Evolutionary conservation across 192 early-diverging fungal species (phyloP).

Genomic region (Phycomyces nitens): DNA sequence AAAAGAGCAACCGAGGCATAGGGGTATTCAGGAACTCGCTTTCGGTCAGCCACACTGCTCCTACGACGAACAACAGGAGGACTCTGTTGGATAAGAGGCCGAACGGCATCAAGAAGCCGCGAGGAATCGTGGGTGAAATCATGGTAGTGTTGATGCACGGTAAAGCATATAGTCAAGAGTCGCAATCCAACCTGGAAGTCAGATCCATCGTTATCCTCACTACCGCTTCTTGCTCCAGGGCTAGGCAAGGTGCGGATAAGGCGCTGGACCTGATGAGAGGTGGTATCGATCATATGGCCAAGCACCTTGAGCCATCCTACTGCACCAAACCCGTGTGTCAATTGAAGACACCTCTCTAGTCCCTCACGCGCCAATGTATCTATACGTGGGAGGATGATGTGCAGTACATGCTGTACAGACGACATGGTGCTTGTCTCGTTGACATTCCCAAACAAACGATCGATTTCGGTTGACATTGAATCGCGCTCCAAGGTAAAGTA

Average conservation of each 20-base stretch:
- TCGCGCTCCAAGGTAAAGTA: slow-evolving; percentile 55
- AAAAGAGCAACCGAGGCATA: slow-evolving; percentile 22
- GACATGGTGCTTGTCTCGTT: slow-evolving; percentile 31
- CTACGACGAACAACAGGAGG: no score
- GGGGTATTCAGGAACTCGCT: slow-evolving; percentile 2
- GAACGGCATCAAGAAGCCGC: not conserved
- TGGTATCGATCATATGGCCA: slow-evolving; percentile 46
- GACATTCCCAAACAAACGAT: slow-evolving; percentile 8
- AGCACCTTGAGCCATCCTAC: slow-evolving; percentile 50
- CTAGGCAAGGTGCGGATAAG: slow-evolving; percentile 25
- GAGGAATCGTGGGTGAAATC: slow-evolving; percentile 36
- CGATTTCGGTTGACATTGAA: slow-evolving; percentile 40
- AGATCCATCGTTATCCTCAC: slow-evolving; percentile 47
- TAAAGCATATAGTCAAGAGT: slow-evolving; percentile 52
- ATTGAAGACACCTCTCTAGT: slow-evolving; percentile 46
- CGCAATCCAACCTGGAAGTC: slow-evolving; percentile 66
- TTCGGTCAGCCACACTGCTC: no score
- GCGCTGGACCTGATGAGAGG: slow-evolving; percentile 41
- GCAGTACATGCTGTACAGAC: slow-evolving; percentile 43
- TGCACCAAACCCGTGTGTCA: slow-evolving; percentile 63
- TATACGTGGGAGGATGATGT: slow-evolving; percentile 17
- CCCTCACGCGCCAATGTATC: slow-evolving; percentile 13
- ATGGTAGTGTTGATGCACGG: slow-evolving; percentile 38
- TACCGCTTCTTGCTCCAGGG: slow-evolving; percentile 31
- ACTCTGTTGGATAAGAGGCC: no score